phyloP scores from a whole-genome alignment of 495 filamentous ascomycete genomes.

The Oidiodendron maius region DNA sequence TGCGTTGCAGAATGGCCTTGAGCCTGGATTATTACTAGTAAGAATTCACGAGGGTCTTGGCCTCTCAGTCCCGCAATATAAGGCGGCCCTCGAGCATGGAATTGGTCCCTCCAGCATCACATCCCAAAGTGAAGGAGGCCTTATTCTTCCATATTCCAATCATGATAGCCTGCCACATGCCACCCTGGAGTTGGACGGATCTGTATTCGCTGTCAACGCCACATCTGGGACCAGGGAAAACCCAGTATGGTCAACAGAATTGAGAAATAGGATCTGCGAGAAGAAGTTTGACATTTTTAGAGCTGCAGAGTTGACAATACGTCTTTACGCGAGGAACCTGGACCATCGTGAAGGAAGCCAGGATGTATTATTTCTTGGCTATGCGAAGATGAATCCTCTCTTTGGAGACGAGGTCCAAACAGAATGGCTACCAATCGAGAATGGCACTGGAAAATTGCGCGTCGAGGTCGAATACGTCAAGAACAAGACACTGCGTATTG shows the following conservation, averaged over 20 bases:
- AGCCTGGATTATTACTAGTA: background rate
- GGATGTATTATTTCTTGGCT: background rate
- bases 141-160: background rate
- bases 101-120: background rate
- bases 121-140: background rate
- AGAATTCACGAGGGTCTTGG: background rate
- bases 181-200: background rate
- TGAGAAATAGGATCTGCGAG: background rate
- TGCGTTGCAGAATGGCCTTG: background rate
- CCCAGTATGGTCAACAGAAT: background rate
- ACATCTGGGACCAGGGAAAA: background rate
- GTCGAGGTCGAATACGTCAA: background rate
- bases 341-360: background rate
- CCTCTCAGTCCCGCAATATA: background rate
- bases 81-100: background rate
- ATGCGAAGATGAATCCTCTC: background rate
- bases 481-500: constrained; percentile 48
- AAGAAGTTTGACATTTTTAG: background rate
- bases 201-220: background rate
- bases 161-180: background rate
- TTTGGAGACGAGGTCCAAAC: constrained; percentile 43
- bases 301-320: background rate
- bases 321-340: background rate
- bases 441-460: background rate
- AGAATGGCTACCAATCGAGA: background rate